Base-by-base conservation (phyloP, 192 early-diverging fungal species). In the Backusella sp. region DNA sequence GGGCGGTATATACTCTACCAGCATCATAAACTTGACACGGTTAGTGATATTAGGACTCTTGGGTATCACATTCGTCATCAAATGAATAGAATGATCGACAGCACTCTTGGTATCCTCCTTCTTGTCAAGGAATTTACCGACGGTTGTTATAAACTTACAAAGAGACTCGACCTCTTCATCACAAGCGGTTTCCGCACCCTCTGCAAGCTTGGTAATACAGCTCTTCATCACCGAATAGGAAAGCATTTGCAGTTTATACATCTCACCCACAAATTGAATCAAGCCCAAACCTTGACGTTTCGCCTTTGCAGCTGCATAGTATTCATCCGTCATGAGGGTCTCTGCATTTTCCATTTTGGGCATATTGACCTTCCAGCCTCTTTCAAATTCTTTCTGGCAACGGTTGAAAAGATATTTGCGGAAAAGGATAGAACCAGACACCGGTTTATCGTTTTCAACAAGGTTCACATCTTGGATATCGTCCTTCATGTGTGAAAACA, bases 201-300 rank as follows among this genome's bases (percentile, higher is more conserved):
- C 77, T 77, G 96, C 83, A 70, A 99, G 88, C 68, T 91, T 90
- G 68, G 85, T 86, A 75, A 99, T 84, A 83, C 98, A 99, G 77
- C 88, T 86, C 80, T 96, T 94, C 91, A 99, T 99, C 62, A 99
- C 96, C 82, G 93, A 93, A 76, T 96, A 93, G 3, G 96, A 95
- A 76, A 99, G 88, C 88, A 99, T 94, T 52, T 86, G 82, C 42
- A 92, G 83, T 81, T 95, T 92, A 91, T 96, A 99, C 65, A 99
- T 88, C 83, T 99, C 96, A 74, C 98, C 96, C 72, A 99, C 96
- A 77, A 99, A 98, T 44, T 89, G 84, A 17, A 97, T 91, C 79
- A 99, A 90, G 69, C 97, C 97, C 66, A 99, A 91, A n/a, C 94
- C 94, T 26, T 94, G 92, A 72, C 97, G 93, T 90, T 99, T 98